Conservation (phyloP, 441 rosid genomes). For the Corymbia calophylla region DNA sequence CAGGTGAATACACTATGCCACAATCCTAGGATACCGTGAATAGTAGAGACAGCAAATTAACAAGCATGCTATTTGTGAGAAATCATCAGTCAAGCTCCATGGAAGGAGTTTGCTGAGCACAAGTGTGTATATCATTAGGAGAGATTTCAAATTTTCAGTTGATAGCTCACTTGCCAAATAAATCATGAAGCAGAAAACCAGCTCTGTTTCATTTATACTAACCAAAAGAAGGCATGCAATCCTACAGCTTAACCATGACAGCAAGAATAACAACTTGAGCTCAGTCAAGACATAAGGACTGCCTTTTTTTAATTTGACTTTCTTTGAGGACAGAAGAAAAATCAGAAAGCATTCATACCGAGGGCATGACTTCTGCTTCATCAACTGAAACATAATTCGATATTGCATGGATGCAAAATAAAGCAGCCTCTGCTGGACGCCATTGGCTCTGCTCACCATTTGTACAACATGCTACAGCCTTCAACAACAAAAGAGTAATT, state of each 20-base stretch:
- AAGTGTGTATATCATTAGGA: background rate
- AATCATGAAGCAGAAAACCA: background rate
- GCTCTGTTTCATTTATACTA: background rate
- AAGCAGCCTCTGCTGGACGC: slow-evolving; percentile 98
- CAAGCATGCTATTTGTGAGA: background rate
- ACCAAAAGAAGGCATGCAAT: background rate
- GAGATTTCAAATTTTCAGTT: background rate
- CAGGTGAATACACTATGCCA: background rate
- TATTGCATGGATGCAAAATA: slow-evolving; percentile 93
- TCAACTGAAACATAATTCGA: slow-evolving; percentile 73
- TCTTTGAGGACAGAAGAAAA: background rate
- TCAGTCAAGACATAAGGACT: background rate
- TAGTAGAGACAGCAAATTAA: background rate
- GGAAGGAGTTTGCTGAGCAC: background rate
- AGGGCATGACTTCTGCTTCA: slow-evolving; percentile 94
- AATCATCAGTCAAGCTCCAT: background rate
- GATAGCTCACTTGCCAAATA: background rate
- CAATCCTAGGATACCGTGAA: background rate
- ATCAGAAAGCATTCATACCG: slow-evolving; percentile 35
- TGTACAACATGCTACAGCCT: slow-evolving; percentile 77
- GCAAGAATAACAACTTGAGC: background rate
- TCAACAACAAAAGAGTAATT: slow-evolving; percentile 7
- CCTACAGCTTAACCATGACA: background rate
- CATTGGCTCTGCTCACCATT: slow-evolving; percentile 54
- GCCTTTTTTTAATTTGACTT: background rate